Conservation (phyloP, 2,329 filamentous ascomycete species). For the Colletotrichum camelliae region DNA sequence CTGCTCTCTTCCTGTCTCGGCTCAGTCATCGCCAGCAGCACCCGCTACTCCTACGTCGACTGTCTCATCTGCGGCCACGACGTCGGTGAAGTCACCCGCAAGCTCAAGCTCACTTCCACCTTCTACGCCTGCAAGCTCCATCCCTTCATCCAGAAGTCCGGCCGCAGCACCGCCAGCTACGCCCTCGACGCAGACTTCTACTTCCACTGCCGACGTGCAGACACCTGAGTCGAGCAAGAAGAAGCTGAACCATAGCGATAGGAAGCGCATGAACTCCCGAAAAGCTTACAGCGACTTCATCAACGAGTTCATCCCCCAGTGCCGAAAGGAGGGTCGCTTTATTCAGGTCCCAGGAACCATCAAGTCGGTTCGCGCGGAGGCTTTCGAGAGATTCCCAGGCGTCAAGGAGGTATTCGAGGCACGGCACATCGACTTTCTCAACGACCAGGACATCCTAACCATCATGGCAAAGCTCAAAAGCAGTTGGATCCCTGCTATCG, state of each 20-base stretch:
- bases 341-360: slow-evolving; percentile 35
- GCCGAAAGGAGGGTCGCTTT: slow-evolving; percentile 45
- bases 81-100: neutral
- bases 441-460: slow-evolving; percentile 38
- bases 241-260: slow-evolving; percentile 59
- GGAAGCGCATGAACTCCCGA: slow-evolving; percentile 58
- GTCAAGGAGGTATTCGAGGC: slow-evolving; percentile 48
- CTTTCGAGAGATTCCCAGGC: slow-evolving; percentile 54
- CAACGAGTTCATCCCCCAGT: slow-evolving; percentile 65
- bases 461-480: slow-evolving; percentile 22
- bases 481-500: slow-evolving; percentile 1
- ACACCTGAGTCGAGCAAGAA: slow-evolving; percentile 33
- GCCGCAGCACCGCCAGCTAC: neutral
- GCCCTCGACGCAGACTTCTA: neutral
- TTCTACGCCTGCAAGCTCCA: neutral
- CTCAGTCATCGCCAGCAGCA: neutral
- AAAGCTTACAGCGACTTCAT: slow-evolving; percentile 66
- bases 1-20: slow-evolving; percentile 40
- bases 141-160: neutral
- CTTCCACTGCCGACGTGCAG: neutral
- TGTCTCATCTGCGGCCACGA: neutral
- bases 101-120: neutral
- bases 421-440: slow-evolving; percentile 45
- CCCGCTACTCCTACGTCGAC: neutral
- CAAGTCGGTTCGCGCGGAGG: slow-evolving; percentile 54